Base-by-base conservation (phyloP, 306 rosid species). In the Citrullus colocynthis region DNA sequence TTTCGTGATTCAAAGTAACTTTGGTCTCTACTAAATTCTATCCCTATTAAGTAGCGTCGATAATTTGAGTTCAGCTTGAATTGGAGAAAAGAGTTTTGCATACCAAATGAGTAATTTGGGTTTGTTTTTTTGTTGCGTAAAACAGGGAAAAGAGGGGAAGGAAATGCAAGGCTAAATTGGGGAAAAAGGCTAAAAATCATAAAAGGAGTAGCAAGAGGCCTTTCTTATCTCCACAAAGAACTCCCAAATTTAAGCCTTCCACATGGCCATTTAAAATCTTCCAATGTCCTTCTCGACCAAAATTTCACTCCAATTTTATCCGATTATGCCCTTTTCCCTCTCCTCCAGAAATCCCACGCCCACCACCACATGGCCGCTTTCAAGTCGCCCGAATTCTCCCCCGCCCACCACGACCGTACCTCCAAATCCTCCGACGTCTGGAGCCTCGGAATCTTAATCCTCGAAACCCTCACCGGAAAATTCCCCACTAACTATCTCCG, bases 191-290 rank as follows among this genome's bases (percentile, higher is more conserved):
- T 52, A 14, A 52, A 52, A 5, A 52, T 95, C 81, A 86, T 92
- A 63, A 92, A 92, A 79, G 99, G 99, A 57, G 93, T 95, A 37
- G 89, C 89, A 0, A 86, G 85, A 44, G 97, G 96, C 0, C 78
- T 95, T 49, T 78, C 81, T 0, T 78, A 88, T 71, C 89, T 95
- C 4, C 85, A 92, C 84, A 78, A 6, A 4, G 97, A 90, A 75
- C 87, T 90, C 21, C 90, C 96, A 0, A 41, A 59, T 9, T 72
- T 85, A 45, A 44, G 54, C 3, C 45, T 87, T 4, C 87, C 93
- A 0, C 97, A 95, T 1, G 99, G 99, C 9, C 97, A 95, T 63
- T 93, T 95, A 1, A 95, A 95, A 74, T 95, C 99, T 20, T 90
- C 99, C 8, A 95, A 95, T 52, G 89, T 95, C 3, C 81, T 92